These are phyloP conservation scores for Schizopora paradoxa DNA, from an alignment of 1,284 basidiomycete genomes.

Conservation along the genomic window DNA sequence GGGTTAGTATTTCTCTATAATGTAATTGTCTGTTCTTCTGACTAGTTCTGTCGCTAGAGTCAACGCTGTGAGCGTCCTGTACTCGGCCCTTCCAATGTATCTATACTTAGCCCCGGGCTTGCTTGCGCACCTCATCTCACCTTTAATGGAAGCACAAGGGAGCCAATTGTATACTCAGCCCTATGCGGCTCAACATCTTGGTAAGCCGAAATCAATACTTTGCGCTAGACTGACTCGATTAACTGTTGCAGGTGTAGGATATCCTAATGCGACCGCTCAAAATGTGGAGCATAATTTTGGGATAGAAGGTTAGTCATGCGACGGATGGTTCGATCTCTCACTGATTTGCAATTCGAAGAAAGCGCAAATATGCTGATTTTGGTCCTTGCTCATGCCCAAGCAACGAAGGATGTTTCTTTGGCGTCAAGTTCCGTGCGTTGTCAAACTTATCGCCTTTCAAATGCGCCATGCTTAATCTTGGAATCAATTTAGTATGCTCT, in stretches of 20 bases:
- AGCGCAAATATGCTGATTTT: conserved; percentile 39
- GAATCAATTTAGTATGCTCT: conserved; percentile 31
- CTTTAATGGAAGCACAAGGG: conserved; percentile 41
- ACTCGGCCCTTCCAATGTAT: conserved; percentile 41
- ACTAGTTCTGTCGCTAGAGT: conserved; percentile 27
- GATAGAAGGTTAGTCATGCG: conserved; percentile 24
- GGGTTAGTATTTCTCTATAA: background rate
- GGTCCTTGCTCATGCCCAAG: conserved; percentile 33
- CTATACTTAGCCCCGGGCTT: conserved; percentile 42
- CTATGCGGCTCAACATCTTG: conserved; percentile 40
- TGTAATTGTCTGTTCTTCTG: background rate
- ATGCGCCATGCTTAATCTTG: background rate
- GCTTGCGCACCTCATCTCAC: conserved; percentile 36
- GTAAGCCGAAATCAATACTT: conserved; percentile 23
- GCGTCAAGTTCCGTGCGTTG: conserved; percentile 4
- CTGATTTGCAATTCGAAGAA: conserved; percentile 28
- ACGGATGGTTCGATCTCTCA: background rate
- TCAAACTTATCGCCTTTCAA: background rate
- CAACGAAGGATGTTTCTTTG: conserved; percentile 25
- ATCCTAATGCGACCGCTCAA: conserved; percentile 23
- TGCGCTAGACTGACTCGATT: conserved; percentile 11
- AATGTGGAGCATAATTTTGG: conserved; percentile 23
- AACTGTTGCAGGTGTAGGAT: no score
- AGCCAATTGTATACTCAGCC: conserved; percentile 24
- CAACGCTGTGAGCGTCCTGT: conserved; percentile 46